Evolutionary conservation across 169 alveolate species (phyloP).

Genomic region (Cryptosporidium meleagridis): DNA sequence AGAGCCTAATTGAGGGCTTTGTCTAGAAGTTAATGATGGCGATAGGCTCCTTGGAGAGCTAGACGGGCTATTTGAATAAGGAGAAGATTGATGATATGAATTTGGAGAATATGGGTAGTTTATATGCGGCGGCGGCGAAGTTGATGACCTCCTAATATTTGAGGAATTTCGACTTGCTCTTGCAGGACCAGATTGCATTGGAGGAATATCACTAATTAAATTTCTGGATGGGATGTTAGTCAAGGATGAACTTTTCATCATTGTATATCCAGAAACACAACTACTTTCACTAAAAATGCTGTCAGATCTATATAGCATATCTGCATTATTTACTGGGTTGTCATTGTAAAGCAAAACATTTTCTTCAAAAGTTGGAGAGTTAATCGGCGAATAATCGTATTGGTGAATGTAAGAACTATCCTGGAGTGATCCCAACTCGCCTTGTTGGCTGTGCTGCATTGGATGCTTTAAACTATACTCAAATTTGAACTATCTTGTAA

Average conservation of each 20-base stretch:
- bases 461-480: background rate
- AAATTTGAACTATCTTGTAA: background rate
- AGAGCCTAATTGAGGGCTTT: slow-evolving; percentile 36
- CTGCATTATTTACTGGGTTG: background rate
- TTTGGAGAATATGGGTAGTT: slow-evolving; percentile 54
- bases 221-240: background rate
- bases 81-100: slow-evolving; percentile 42
- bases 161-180: background rate
- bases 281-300: slow-evolving; percentile 47
- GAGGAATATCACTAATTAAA: background rate
- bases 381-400: slow-evolving; percentile 8
- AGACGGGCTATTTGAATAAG: slow-evolving; percentile 31
- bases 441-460: slow-evolving; percentile 20
- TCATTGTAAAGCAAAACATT: slow-evolving; percentile 13
- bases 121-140: slow-evolving; percentile 37
- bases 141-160: slow-evolving; percentile 22
- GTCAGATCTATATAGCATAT: slow-evolving; percentile 45
- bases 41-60: slow-evolving; percentile 65
- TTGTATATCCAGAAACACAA: slow-evolving; percentile 29
- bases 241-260: slow-evolving; percentile 35
- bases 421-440: slow-evolving; percentile 15
- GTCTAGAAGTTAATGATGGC: slow-evolving; percentile 37
- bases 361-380: slow-evolving; percentile 35
- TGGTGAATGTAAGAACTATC: slow-evolving; percentile 36
- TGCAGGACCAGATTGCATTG: slow-evolving; percentile 14